Conservation (phyloP, 345 rosid species). For the Acer campestre region DNA sequence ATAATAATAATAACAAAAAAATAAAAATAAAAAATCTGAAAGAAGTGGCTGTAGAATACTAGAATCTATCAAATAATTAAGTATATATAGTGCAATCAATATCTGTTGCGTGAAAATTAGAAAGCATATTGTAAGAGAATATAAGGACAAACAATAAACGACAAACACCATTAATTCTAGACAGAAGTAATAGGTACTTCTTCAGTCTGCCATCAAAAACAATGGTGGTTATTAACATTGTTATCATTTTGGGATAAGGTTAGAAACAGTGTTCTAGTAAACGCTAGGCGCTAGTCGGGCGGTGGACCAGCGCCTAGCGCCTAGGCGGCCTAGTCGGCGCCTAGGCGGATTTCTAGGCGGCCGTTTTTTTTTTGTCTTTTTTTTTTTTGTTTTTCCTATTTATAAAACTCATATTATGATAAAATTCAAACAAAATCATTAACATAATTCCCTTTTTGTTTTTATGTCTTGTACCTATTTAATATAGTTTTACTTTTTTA, state of each 20-base stretch:
- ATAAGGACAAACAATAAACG: conserved; percentile 2
- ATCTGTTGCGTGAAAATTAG: background rate
- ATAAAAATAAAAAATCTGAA: background rate
- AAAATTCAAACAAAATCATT: too few relatives aligned
- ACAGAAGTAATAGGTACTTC: background rate
- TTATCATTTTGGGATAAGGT: background rate
- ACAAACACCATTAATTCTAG: background rate
- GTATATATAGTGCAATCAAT: background rate
- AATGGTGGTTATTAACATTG: background rate
- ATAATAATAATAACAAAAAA: background rate
- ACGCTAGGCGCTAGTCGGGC: too few relatives aligned
- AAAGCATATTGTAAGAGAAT: conserved; percentile 1
- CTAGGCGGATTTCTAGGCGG: too few relatives aligned
- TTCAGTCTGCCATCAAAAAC: background rate
- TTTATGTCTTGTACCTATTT: too few relatives aligned
- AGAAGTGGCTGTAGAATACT: background rate
- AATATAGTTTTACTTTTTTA: too few relatives aligned
- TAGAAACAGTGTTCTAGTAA: too few relatives aligned
- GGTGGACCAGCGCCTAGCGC: too few relatives aligned
- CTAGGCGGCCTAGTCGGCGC: too few relatives aligned
- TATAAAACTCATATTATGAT: too few relatives aligned
- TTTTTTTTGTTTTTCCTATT: too few relatives aligned
- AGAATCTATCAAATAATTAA: background rate
- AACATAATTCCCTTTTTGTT: too few relatives aligned
- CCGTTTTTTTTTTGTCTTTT: too few relatives aligned